Percentiles rank a stretch among this genome's conserved stretches.
phyloP scores from a whole-genome alignment of 2,329 filamentous ascomycete species.

The Aspergillus texensis region DNA sequence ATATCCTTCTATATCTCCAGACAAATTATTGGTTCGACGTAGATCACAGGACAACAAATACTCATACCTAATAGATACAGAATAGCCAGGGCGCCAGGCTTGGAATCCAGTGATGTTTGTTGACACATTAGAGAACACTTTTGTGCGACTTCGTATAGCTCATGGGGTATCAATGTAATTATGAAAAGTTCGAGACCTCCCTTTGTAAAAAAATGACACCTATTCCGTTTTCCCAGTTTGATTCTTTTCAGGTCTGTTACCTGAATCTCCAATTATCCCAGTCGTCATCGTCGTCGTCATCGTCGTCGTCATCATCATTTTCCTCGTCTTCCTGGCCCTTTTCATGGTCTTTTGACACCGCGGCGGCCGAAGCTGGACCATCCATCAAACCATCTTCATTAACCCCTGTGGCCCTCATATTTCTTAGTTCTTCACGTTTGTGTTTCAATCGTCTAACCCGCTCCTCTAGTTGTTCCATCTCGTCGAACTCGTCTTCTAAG shows the following conservation, averaged over 20 bases:
- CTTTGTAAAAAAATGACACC: conserved; percentile 27
- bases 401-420: conserved; percentile 33
- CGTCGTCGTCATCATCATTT: conserved; percentile 31
- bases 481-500: conserved; percentile 76
- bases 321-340: conserved; percentile 33
- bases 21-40: conserved; percentile 2
- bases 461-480: conserved; percentile 78
- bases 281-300: conserved; percentile 60
- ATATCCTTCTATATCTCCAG: background rate
- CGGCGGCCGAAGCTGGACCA: conserved; percentile 22
- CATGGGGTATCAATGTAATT: conserved; percentile 41
- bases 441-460: conserved; percentile 70
- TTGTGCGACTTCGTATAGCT: conserved; percentile 24
- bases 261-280: conserved; percentile 50
- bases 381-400: conserved; percentile 32
- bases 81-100: background rate
- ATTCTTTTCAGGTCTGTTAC: conserved; percentile 25
- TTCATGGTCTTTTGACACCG: conserved; percentile 42
- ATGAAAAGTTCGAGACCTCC: conserved; percentile 29
- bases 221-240: conserved; percentile 21
- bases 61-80: conserved; percentile 2
- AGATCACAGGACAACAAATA: conserved; percentile 2
- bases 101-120: conserved; percentile 9
- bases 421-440: conserved; percentile 68
- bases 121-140: conserved; percentile 18